Conservation (phyloP, 169 alveolate species). For the Eimeria praecox region DNA sequence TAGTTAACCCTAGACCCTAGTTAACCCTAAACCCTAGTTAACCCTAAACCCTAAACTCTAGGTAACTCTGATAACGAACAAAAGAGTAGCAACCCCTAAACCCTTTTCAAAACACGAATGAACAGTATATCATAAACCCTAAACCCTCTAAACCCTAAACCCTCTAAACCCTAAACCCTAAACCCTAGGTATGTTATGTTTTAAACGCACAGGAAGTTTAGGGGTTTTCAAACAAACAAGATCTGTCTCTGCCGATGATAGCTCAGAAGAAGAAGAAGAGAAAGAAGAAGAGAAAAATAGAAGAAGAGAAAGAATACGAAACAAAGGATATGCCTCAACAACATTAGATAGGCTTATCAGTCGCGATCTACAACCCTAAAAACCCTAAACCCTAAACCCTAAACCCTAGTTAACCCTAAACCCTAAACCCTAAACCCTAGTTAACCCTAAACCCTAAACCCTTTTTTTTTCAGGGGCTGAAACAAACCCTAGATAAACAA, state of each 20-base stretch:
- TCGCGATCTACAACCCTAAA: background rate
- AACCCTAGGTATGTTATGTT: background rate
- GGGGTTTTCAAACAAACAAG: background rate
- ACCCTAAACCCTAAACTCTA: constrained; percentile 45
- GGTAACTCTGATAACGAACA: background rate
- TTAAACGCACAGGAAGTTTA: background rate
- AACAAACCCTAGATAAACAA: background rate
- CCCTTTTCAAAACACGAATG: no score
- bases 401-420: constrained; percentile 14
- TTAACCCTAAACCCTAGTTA: constrained; percentile 19
- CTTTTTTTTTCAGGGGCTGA: no score
- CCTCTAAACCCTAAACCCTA: constrained; percentile 47
- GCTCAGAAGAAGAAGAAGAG: background rate
- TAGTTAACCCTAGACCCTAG: no score
- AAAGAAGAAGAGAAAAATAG: background rate
- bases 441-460: constrained; percentile 3
- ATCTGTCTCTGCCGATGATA: no score
- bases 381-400: constrained; percentile 39
- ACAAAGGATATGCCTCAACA: constrained; percentile 7
- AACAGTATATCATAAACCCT: constrained; percentile 15
- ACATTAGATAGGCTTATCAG: background rate
- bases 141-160: constrained; percentile 21
- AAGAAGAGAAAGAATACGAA: background rate
- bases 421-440: constrained; percentile 23
- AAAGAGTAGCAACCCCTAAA: no score